Evolutionary conservation across 2,329 filamentous ascomycete genomes (phyloP), one percentile per base, ranked within the genome.

Genomic region (Aspergillus oerlinghausenensis): DNA sequence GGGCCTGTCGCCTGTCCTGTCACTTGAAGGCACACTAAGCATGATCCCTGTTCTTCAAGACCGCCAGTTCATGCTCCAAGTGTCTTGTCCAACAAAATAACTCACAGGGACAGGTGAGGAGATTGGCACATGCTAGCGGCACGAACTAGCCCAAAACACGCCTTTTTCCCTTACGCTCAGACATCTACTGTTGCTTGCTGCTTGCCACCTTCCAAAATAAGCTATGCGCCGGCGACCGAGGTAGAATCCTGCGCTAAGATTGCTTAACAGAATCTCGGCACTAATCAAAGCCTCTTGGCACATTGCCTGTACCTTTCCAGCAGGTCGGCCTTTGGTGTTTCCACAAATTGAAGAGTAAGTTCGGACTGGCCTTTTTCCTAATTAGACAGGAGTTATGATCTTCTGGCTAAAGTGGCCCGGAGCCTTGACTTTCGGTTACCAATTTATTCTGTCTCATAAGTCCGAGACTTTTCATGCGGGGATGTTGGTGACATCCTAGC

Each of bases 181-280:
- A 26, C 49, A 32, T 43, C 40, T 50, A 29, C 49, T 49, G 42
- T 45, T 11, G 29, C 49, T 50, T 50, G 49, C 45, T 26, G 42
- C 54, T 50, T 50, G 25, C 29, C 49, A 55, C 38, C 43, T 49
- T 50, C 54, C 49, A 52, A 47, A 55, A n/a, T 17, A 35, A 45
- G 43, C 54, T 50, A 55, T 26, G 26, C 42, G 19, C 54, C 54
- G 42, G 42, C 38, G 29, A 21, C 54, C 54, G 54, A 55, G 54
- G 54, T 49, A 45, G 42, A 55, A 45, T 49, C 6, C n/a, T 14
- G 32, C 42, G 25, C 54, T 52, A 51, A 23, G 35, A 48, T 48
- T 53, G 54, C 54, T 55, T 55, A 51, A 55, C 40, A 49, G 29
- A 23, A 10, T 32, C 29, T 50, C 40, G 40, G 49, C 28, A 38